Percentiles rank a stretch among this genome's conserved stretches.
phyloP scores from a whole-genome alignment of 192 early-diverging fungal genomes.

The Rhizophlyctis rosea region DNA sequence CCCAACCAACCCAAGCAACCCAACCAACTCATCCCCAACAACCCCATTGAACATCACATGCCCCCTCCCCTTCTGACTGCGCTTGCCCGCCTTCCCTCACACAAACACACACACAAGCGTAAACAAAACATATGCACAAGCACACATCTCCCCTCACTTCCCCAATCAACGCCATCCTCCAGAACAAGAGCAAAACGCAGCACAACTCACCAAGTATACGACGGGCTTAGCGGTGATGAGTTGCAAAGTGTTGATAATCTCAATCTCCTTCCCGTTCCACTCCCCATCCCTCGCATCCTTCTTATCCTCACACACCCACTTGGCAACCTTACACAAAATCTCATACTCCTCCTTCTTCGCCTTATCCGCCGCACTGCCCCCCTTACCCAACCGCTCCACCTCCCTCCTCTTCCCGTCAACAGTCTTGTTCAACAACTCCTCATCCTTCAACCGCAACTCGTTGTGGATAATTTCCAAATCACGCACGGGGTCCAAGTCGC shows the following conservation, averaged over 20 bases:
- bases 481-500: conserved; percentile 70
- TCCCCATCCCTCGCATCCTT: conserved; percentile 81
- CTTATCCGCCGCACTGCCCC: conserved; percentile 69
- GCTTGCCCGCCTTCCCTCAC: conserved; percentile 90
- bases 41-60: conserved; percentile 92
- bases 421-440: conserved; percentile 68
- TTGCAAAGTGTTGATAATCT: conserved; percentile 74
- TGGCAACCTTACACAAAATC: conserved; percentile 70
- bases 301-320: conserved; percentile 66
- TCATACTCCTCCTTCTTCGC: conserved; percentile 86
- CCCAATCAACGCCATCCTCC: conserved; percentile 62
- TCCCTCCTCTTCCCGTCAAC: conserved; percentile 66
- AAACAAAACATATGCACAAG: too few relatives aligned
- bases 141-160: conserved; percentile 69
- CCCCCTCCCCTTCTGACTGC: conserved; percentile 85
- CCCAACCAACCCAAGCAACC: too few relatives aligned
- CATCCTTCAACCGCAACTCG: conserved; percentile 94
- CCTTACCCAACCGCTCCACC: conserved; percentile 67
- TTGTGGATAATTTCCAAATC: conserved; percentile 96
- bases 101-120: too few relatives aligned
- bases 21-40: conserved; percentile 44
- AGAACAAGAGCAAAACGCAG: conserved; percentile 73
- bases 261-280: conserved; percentile 91
- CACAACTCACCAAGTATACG: conserved; percentile 81
- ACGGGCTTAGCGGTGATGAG: conserved; percentile 91